These are phyloP conservation scores for Penicillium sumatraense DNA, from an alignment of 2,329 filamentous ascomycete species.

Conservation along the genomic window DNA sequence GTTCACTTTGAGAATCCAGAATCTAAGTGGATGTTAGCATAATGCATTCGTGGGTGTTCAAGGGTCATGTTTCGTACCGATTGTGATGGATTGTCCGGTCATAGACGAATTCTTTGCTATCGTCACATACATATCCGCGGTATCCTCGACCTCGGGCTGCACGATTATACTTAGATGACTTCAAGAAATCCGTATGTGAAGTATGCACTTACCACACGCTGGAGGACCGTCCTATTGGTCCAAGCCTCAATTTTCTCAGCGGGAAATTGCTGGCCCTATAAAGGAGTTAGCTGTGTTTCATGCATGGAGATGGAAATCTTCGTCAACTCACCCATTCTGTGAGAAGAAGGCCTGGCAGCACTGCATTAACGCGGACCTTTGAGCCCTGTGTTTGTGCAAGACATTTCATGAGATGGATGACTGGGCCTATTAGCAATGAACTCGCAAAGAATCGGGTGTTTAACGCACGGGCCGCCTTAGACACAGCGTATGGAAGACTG, in stretches of 20 bases:
- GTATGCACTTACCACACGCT: slow-evolving; percentile 56
- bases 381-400: slow-evolving; percentile 65
- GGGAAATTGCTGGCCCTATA: slow-evolving; percentile 59
- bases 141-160: slow-evolving; percentile 48
- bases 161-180: slow-evolving; percentile 3
- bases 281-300: background rate
- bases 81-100: slow-evolving; percentile 50
- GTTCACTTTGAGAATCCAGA: slow-evolving; percentile 34
- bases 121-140: slow-evolving; percentile 45
- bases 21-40: slow-evolving; percentile 27
- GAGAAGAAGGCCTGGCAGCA: slow-evolving; percentile 66
- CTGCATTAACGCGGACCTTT: slow-evolving; percentile 67
- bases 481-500: slow-evolving; percentile 74
- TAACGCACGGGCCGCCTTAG: slow-evolving; percentile 69
- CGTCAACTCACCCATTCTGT: slow-evolving; percentile 65
- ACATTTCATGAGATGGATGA: slow-evolving; percentile 69
- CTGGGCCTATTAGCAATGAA: slow-evolving; percentile 29
- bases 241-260: slow-evolving; percentile 60
- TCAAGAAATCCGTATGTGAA: background rate
- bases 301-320: too few species aligned
- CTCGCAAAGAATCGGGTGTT: background rate
- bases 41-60: background rate
- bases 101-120: slow-evolving; percentile 52
- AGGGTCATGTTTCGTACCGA: slow-evolving; percentile 37
- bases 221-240: slow-evolving; percentile 62